Percentiles rank a stretch among this genome's conserved stretches.
Evolutionary conservation across 2,329 filamentous ascomycete species (phyloP).

Genomic region (Colletotrichum siamense): DNA sequence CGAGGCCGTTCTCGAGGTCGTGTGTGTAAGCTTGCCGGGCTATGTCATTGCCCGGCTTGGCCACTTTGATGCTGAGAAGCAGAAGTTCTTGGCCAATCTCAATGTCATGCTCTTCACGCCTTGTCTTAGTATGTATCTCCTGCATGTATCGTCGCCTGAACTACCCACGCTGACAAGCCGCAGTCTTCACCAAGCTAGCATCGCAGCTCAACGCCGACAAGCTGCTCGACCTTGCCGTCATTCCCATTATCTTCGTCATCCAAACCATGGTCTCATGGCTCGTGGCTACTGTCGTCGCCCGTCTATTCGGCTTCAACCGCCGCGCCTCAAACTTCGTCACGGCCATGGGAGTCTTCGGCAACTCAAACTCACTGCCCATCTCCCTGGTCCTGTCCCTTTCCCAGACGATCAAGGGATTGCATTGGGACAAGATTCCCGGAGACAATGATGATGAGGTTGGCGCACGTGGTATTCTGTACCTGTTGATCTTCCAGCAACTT

Average conservation of each 20-base stretch:
- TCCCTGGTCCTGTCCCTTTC: constrained; percentile 94
- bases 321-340: constrained; percentile 92
- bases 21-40: constrained; percentile 92
- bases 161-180: constrained; percentile 22
- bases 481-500: constrained; percentile 96
- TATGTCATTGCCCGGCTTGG: constrained; percentile 91
- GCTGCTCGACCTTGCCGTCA: constrained; percentile 87
- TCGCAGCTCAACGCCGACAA: constrained; percentile 93
- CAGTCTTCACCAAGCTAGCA: constrained; percentile 96
- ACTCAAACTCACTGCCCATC: constrained; percentile 97
- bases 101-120: constrained; percentile 97
- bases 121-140: constrained; percentile 76
- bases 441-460: constrained; percentile 96
- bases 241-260: constrained; percentile 90
- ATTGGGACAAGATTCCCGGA: constrained; percentile 89
- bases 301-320: constrained; percentile 80
- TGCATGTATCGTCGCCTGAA: neutral
- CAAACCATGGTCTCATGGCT: constrained; percentile 88
- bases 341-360: constrained; percentile 97
- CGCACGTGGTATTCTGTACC: constrained; percentile 90
- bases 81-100: constrained; percentile 95
- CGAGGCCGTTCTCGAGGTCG: constrained; percentile 92
- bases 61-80: constrained; percentile 93
- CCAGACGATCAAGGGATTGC: constrained; percentile 87
- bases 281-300: constrained; percentile 74